phyloP scores from a whole-genome alignment of 169 alveolate genomes.

The Eimeria tenella region DNA sequence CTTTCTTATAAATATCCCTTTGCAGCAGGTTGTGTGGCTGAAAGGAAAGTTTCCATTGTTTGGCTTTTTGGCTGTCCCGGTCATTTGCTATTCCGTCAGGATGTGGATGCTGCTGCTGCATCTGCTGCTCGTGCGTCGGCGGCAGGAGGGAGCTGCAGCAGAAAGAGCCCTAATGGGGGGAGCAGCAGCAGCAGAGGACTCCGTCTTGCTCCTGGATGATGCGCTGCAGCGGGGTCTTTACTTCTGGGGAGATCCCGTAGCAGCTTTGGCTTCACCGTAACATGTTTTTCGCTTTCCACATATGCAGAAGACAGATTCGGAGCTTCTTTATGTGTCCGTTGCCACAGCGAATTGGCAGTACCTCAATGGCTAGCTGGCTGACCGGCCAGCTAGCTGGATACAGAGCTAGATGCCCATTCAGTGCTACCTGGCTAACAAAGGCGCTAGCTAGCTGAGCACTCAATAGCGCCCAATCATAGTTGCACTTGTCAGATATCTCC shows the following conservation, averaged over 20 bases:
- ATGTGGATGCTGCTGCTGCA: slow-evolving; percentile 50
- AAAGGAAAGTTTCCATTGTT: background rate
- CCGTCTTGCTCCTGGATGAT: slow-evolving; percentile 41
- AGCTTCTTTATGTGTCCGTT: too few species aligned
- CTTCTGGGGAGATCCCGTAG: slow-evolving; percentile 16
- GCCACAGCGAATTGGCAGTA: too few species aligned
- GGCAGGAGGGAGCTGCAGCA: slow-evolving; percentile 21
- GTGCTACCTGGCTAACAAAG: too few species aligned
- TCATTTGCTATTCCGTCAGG: background rate
- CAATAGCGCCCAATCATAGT: too few species aligned
- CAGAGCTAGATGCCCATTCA: too few species aligned
- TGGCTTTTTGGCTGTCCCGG: background rate
- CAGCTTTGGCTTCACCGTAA: slow-evolving; percentile 32
- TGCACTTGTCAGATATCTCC: too few species aligned
- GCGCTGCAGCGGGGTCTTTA: slow-evolving; percentile 46
- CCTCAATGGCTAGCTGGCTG: too few species aligned
- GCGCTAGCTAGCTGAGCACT: too few species aligned
- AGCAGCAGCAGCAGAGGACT: slow-evolving; percentile 41
- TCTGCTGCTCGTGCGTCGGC: slow-evolving; percentile 12
- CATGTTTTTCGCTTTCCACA: background rate
- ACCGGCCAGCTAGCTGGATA: too few species aligned
- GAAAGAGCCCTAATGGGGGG: slow-evolving; percentile 54
- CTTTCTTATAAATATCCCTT: background rate
- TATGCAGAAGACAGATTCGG: too few species aligned
- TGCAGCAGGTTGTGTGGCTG: background rate